Conservation (phyloP, 768 basidiomycete genomes). For the Lyophyllum semitale region DNA sequence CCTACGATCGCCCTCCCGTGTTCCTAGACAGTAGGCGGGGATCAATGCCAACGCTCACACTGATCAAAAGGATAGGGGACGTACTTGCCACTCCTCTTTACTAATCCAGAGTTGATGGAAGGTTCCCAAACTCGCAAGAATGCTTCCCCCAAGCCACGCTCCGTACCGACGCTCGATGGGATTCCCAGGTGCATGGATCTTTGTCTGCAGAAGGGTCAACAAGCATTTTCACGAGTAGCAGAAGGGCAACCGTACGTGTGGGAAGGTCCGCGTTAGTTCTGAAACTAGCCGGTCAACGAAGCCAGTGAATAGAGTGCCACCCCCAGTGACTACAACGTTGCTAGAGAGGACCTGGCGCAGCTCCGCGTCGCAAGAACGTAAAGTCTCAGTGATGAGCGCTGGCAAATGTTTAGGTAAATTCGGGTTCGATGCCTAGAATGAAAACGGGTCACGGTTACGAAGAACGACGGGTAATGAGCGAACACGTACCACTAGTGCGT, state of each 20-base stretch:
- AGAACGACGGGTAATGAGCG: slow-evolving; percentile 3
- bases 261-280: slow-evolving; percentile 58
- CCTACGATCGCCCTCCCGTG: slow-evolving; percentile 82
- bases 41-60: background rate
- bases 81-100: slow-evolving; percentile 88
- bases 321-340: slow-evolving; percentile 96
- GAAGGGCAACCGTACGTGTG: background rate
- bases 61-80: slow-evolving; percentile 22
- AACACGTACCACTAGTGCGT: slow-evolving; percentile 49
- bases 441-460: background rate
- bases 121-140: slow-evolving; percentile 91
- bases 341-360: slow-evolving; percentile 86
- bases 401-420: slow-evolving; percentile 77
- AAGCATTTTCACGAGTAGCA: background rate
- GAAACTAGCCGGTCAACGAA: slow-evolving; percentile 79
- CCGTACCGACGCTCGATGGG: slow-evolving; percentile 88
- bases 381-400: slow-evolving; percentile 72
- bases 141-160: slow-evolving; percentile 95
- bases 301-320: slow-evolving; percentile 84
- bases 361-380: slow-evolving; percentile 89
- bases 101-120: slow-evolving; percentile 99
- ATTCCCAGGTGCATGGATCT: slow-evolving; percentile 92
- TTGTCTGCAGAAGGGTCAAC: slow-evolving; percentile 50
- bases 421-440: slow-evolving; percentile 52
- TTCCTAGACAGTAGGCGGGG: slow-evolving; percentile 48